These are phyloP conservation scores for Hypoxylon cercidicola DNA, from an alignment of 495 filamentous ascomycete genomes.

Conservation along the genomic window DNA sequence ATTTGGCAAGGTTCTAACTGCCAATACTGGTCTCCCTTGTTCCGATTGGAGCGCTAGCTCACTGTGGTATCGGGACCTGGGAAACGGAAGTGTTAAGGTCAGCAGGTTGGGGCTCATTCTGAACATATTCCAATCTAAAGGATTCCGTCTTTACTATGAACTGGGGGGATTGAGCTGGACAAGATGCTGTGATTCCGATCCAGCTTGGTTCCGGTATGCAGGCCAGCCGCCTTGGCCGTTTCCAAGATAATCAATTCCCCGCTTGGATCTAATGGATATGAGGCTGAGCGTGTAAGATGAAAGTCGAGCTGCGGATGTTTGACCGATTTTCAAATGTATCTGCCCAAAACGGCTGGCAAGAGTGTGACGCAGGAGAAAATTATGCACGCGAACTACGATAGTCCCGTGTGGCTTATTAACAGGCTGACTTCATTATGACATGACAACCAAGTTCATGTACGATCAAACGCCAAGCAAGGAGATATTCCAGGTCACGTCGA, in stretches of 20 bases:
- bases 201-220: neutral
- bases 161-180: neutral
- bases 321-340: neutral
- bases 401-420: neutral
- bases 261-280: neutral
- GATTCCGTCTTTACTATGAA: neutral
- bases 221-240: neutral
- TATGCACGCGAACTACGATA: too few relatives aligned
- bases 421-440: neutral
- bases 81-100: too few relatives aligned
- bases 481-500: neutral
- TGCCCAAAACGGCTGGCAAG: neutral
- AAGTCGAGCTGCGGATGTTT: neutral
- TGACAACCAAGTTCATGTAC: neutral
- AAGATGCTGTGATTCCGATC: neutral
- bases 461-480: neutral
- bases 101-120: neutral
- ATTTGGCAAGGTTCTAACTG: too few relatives aligned
- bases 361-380: neutral
- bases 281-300: neutral
- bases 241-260: neutral
- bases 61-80: too few relatives aligned
- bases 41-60: too few relatives aligned
- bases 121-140: neutral
- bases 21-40: too few relatives aligned